phyloP scores from a whole-genome alignment of 495 filamentous ascomycete species.

The Talaromyces ruber region DNA sequence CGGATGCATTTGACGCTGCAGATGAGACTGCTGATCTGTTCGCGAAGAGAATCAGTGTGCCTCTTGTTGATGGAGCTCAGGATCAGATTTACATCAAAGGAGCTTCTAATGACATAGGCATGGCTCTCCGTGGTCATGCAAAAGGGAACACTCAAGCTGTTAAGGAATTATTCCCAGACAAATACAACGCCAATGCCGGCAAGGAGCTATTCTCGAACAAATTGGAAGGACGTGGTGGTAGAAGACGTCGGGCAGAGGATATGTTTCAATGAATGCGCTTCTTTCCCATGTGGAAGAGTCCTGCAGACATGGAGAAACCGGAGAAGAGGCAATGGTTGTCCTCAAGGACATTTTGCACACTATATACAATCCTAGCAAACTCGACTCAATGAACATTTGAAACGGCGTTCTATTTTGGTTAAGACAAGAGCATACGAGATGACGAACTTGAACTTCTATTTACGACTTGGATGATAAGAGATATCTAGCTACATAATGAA shows the following conservation, averaged over 20 bases:
- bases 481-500: background rate
- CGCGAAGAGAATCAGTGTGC: conserved; percentile 42
- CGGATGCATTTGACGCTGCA: conserved; percentile 55
- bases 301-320: background rate
- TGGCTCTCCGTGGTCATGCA: conserved; percentile 57
- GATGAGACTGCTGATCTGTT: conserved; percentile 55
- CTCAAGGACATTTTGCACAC: background rate
- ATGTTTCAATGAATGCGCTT: conserved; percentile 35
- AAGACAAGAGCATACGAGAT: background rate
- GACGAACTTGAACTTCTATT: background rate
- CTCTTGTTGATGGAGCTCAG: conserved; percentile 38
- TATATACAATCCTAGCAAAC: too few relatives aligned
- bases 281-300: background rate
- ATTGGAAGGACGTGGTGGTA: conserved; percentile 39
- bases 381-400: background rate
- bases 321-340: background rate
- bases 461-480: background rate
- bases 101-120: conserved; percentile 46
- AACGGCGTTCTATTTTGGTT: background rate
- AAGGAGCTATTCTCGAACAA: conserved; percentile 64
- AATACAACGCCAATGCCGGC: conserved; percentile 51
- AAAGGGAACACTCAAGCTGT: conserved; percentile 43
- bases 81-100: conserved; percentile 54
- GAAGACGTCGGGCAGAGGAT: conserved; percentile 40
- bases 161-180: conserved; percentile 64